phyloP scores from a whole-genome alignment of 495 filamentous ascomycete species.

The Penicillium subrubescens region DNA sequence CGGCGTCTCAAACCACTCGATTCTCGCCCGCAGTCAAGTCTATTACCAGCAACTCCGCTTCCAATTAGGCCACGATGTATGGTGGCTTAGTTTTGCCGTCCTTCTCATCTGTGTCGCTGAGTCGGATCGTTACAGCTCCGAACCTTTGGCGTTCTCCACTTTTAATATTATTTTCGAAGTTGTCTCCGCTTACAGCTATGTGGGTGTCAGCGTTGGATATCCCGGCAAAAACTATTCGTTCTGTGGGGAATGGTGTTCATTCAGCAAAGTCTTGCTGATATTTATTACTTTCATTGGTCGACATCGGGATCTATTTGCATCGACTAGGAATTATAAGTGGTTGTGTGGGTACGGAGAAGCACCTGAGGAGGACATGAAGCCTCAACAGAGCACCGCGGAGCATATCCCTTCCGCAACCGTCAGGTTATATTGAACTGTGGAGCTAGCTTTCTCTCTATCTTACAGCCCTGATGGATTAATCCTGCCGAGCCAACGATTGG shows the following conservation, averaged over 20 bases:
- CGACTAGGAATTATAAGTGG: not conserved
- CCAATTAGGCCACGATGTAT: slow-evolving; percentile 83
- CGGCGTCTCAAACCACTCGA: slow-evolving; percentile 3
- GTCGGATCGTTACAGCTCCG: slow-evolving; percentile 59
- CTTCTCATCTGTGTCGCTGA: slow-evolving; percentile 74
- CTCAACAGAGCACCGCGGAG: not conserved
- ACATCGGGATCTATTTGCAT: slow-evolving; percentile 61
- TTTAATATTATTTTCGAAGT: slow-evolving; percentile 88
- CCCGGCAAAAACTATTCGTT: slow-evolving; percentile 69
- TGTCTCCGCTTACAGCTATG: slow-evolving; percentile 82
- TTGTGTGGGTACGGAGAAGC: not conserved
- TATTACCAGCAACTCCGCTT: slow-evolving; percentile 65
- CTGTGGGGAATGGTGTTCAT: slow-evolving; percentile 66
- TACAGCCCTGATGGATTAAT: not conserved
- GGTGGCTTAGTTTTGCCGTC: slow-evolving; percentile 76
- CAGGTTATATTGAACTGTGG: not conserved
- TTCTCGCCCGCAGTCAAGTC: slow-evolving; percentile 46
- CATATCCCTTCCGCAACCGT: not conserved
- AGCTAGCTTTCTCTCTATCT: not conserved
- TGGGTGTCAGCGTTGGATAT: slow-evolving; percentile 74
- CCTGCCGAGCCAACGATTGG: not conserved
- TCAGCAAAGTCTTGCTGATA: slow-evolving; percentile 74
- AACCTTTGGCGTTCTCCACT: slow-evolving; percentile 72
- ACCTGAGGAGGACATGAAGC: not conserved
- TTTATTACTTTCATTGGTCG: slow-evolving; percentile 75